Evolutionary conservation across 164 flowering plant species (phyloP), one percentile per base, ranked within the genome.

Genomic region (Warburgia ugandensis): DNA sequence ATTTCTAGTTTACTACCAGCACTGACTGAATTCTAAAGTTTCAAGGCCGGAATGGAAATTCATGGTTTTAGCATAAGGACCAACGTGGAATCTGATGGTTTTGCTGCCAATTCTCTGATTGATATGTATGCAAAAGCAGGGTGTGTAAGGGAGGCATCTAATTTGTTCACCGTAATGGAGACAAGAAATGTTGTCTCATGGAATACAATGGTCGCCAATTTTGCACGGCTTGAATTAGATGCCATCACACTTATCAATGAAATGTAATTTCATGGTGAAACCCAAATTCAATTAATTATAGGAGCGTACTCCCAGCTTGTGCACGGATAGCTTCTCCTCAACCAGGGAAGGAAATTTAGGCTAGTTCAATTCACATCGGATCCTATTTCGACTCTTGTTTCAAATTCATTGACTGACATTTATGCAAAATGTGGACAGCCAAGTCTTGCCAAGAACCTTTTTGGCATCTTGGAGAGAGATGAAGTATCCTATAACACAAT

Each of bases 101-200:
- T 59, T 32, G 48, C 51, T n/a, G 50, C 30, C 21, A 59, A 59
- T 33, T 42, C 62, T 1, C 29, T 59, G 11, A 50, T 59, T 22
- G 62, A 59, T 43, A 50, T 59, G 55, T 59, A 59, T 43, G 62
- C 62, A 9, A 59, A 59, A 43, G 50, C 50, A 3, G 62, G 56
- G 9, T 20, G 42, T 43, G 13, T 21, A 30, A 51, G 28, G 37
- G 56, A 50, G 16, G 56, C 50, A 2, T 33, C 48, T 9, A 27
- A 21, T 43, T 16, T 59, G 25, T 59, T 59, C 22, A 14, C 50
- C 27, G 31, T 11, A 16, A 41, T 59, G 56, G 56, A 33, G 22
- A 26, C 17, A 46, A 71, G 52, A 69, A 83, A 74, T 58, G 77
- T 63, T 0, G 74, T 74, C 0, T 73, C 81, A 6, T 76, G 81